Percentiles rank a stretch among this genome's conserved stretches.
Evolutionary conservation across 345 rosid genomes (phyloP).

Genomic region (Eucalyptus decipiens): DNA sequence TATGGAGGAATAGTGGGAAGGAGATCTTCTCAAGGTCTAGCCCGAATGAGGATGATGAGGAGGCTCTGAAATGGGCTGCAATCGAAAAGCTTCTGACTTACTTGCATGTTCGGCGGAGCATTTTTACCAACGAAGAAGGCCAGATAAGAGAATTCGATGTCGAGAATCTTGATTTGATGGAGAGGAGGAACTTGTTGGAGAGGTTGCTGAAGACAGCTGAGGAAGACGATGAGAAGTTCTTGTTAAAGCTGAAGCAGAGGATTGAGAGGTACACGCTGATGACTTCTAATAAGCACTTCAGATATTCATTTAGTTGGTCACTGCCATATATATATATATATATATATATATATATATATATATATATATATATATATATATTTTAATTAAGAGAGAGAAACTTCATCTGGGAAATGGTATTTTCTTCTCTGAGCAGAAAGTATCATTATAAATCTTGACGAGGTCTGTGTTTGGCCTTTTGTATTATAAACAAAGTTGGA

Average conservation of each 20-base stretch:
- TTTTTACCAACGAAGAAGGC: slow-evolving; percentile 38
- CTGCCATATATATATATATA: no score
- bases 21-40: slow-evolving; percentile 36
- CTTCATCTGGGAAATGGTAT: neutral
- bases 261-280: slow-evolving; percentile 40
- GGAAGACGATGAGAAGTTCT: slow-evolving; percentile 73
- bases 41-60: slow-evolving; percentile 55
- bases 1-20: slow-evolving; percentile 24
- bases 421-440: neutral
- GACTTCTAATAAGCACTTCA: neutral
- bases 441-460: neutral
- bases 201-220: slow-evolving; percentile 62
- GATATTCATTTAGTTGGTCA: neutral
- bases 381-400: neutral
- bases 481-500: slow-evolving; percentile 46
- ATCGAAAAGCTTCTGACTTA: slow-evolving; percentile 68
- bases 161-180: slow-evolving; percentile 41
- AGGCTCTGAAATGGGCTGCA: slow-evolving; percentile 89
- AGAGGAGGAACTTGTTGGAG: slow-evolving; percentile 56
- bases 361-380: no score
- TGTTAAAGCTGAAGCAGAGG: slow-evolving; percentile 66
- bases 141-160: slow-evolving; percentile 49
- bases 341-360: no score
- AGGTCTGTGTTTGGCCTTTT: neutral
- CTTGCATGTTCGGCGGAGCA: slow-evolving; percentile 49